These are phyloP conservation scores for Phyllosticta paracitricarpa DNA, from an alignment of 2,329 filamentous ascomycete species.

Conservation along the genomic window DNA sequence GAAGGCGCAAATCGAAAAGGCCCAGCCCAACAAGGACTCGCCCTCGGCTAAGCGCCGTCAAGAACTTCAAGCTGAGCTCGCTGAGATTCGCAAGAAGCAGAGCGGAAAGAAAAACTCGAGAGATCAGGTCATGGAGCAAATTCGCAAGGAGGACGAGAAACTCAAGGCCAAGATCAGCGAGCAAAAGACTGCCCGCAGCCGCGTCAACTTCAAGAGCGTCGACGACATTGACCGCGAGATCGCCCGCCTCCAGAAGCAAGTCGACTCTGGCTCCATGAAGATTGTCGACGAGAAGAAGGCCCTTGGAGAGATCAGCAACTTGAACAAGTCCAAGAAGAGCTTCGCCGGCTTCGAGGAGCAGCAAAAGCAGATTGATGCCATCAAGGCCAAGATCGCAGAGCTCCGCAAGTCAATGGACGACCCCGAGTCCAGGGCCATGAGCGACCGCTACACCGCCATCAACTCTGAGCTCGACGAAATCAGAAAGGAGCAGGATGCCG, in stretches of 20 bases:
- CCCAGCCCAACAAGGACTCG: slow-evolving; percentile 68
- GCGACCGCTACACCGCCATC: slow-evolving; percentile 74
- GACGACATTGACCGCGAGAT: slow-evolving; percentile 86
- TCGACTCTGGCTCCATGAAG: slow-evolving; percentile 85
- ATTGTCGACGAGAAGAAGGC: slow-evolving; percentile 97
- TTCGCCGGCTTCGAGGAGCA: slow-evolving; percentile 75
- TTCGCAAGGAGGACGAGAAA: slow-evolving; percentile 84
- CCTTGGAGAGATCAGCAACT: slow-evolving; percentile 66
- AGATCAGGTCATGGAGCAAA: slow-evolving; percentile 70
- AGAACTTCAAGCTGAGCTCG: slow-evolving; percentile 73
- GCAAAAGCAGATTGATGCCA: slow-evolving; percentile 80
- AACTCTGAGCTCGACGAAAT: slow-evolving; percentile 81
- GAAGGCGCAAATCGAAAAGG: slow-evolving; percentile 79
- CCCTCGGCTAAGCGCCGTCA: slow-evolving; percentile 73
- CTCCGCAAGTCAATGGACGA: slow-evolving; percentile 85
- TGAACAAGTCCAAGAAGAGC: slow-evolving; percentile 85
- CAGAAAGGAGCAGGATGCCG: slow-evolving; percentile 85
- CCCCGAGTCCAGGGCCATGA: slow-evolving; percentile 79
- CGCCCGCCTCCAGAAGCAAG: slow-evolving; percentile 67
- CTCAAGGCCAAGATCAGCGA: slow-evolving; percentile 76
- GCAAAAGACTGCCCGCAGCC: slow-evolving; percentile 74
- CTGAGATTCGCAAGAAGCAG: slow-evolving; percentile 79
- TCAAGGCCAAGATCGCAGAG: slow-evolving; percentile 79
- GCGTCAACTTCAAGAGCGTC: slow-evolving; percentile 73
- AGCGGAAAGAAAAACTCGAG: slow-evolving; percentile 77